Percentiles rank a stretch among this genome's conserved stretches.
Evolutionary conservation across 2,329 filamentous ascomycete species (phyloP).

Genomic region (Bipolaris gigantea): DNA sequence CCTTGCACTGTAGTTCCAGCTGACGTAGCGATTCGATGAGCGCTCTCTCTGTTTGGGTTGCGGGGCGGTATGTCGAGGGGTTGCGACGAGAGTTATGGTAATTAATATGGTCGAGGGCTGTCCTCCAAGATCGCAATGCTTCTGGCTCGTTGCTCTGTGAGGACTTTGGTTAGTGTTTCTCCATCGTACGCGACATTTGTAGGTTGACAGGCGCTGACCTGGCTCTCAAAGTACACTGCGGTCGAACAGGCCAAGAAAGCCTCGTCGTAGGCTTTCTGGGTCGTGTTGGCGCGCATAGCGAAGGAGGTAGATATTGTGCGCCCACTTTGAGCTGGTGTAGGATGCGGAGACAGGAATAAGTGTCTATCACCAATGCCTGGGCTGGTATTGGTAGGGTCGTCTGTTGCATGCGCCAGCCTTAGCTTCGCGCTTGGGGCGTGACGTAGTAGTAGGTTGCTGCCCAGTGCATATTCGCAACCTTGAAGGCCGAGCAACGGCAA

Average conservation of each 20-base stretch:
- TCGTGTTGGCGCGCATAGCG: conserved; percentile 62
- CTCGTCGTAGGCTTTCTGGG: conserved; percentile 98
- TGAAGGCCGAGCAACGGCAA: conserved; percentile 21
- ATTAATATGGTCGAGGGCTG: conserved; percentile 84
- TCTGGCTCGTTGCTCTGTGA: conserved; percentile 83
- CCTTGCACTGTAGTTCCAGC: conserved; percentile 89
- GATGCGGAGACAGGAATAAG: conserved; percentile 47
- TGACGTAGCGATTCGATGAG: conserved; percentile 78
- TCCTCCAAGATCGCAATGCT: conserved; percentile 86
- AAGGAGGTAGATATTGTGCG: conserved; percentile 10
- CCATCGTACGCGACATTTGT: neutral
- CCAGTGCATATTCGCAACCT: conserved; percentile 12
- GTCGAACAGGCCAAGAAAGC: conserved; percentile 94
- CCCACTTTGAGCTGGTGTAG: conserved; percentile 27
- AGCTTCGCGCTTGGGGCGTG: conserved; percentile 33
- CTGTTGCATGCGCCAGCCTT: conserved; percentile 24
- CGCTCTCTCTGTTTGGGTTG: conserved; percentile 80
- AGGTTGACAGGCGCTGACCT: conserved; percentile 58
- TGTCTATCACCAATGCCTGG: conserved; percentile 13
- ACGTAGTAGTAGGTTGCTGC: conserved; percentile 44
- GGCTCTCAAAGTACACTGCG: conserved; percentile 91
- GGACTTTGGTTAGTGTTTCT: conserved; percentile 1
- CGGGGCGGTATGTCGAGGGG: conserved; percentile 68
- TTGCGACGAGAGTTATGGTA: conserved; percentile 79
- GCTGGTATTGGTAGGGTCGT: conserved; percentile 24